Base-by-base conservation (phyloP, 192 early-diverging fungal genomes). In the Kickxella alabastrina region DNA sequence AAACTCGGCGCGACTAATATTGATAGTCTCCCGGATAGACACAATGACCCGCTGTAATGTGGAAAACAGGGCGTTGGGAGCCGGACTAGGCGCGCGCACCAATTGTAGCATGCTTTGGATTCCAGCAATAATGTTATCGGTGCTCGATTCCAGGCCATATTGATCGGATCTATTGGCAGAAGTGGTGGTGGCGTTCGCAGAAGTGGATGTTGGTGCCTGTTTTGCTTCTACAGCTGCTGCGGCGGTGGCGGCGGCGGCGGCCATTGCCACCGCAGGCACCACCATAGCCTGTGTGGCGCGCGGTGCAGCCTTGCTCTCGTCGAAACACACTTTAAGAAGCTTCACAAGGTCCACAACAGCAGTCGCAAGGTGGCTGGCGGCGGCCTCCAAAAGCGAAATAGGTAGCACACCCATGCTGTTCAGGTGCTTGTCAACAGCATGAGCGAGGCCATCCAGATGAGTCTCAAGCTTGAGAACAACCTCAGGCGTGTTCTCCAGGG, bases 281-380 rank as follows among this genome's bases (percentile, higher is more conserved):
- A 29, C 19, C 6, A 48, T 48, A 6, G 45, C 45, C 13, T 48
- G 45, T 0, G 21, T 18, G 3, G 28, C 9, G 19, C 62, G 73
- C 28, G 73, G 66, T 0, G 73, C 62, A 6, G 65, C 73, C 24
- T 65, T 61, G 57, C 44, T 62, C 39, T 76, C 73, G 50, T 65
- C 62, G 37, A 48, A 62, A 56, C 73, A 68, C 21, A 76, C 73
- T 48, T 69, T 69, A 4, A 76, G 57, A 42, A 69, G 49, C 54
- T 76, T 76, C 17, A 91, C 89, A 38, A 97, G 67, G 28, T 87
- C 88, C 6, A 91, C 88, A 25, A 97, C 83, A 0, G 87, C 80
- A 0, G 80, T 83, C 6, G 90, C 90, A 45, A 95, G 59, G 38
- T 87, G 81, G 41, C 84, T 82, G 12, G 88, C 91, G 3, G 93